These are phyloP conservation scores for Arthrobotrys sinensis DNA, from an alignment of 2,329 filamentous ascomycete species.

Conservation along the genomic window DNA sequence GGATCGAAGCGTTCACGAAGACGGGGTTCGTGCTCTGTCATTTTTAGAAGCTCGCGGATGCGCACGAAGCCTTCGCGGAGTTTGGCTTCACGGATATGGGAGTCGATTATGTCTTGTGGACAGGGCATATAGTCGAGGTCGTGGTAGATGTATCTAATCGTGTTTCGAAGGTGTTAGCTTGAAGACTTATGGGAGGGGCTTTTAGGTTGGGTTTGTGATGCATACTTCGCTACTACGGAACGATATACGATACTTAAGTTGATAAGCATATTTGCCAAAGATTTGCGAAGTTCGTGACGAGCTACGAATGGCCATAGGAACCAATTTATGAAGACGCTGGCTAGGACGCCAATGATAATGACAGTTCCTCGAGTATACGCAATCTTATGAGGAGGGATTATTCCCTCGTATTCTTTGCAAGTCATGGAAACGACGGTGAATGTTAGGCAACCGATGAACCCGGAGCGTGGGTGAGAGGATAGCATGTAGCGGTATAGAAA, in stretches of 20 bases:
- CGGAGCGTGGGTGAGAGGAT: slow-evolving; percentile 69
- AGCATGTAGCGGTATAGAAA: slow-evolving; percentile 62
- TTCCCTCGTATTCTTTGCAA: slow-evolving; percentile 61
- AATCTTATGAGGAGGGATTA: slow-evolving; percentile 67
- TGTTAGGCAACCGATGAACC: slow-evolving; percentile 74
- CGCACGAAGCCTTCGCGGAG: slow-evolving; percentile 75
- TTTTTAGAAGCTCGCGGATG: slow-evolving; percentile 73
- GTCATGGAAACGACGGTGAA: slow-evolving; percentile 70
- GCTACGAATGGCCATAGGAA: slow-evolving; percentile 76
- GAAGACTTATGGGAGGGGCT: background rate
- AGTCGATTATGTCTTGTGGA: slow-evolving; percentile 71
- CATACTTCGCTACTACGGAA: slow-evolving; percentile 64
- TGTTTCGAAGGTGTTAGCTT: background rate
- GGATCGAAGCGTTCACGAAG: slow-evolving; percentile 74
- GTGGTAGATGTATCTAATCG: slow-evolving; percentile 73
- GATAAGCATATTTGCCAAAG: slow-evolving; percentile 73
- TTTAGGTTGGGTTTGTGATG: background rate
- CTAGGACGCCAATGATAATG: slow-evolving; percentile 72
- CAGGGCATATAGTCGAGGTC: slow-evolving; percentile 72
- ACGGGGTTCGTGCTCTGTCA: slow-evolving; percentile 75
- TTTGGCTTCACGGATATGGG: slow-evolving; percentile 74
- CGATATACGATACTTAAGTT: slow-evolving; percentile 75
- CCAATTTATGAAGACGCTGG: slow-evolving; percentile 74
- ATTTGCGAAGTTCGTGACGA: slow-evolving; percentile 74
- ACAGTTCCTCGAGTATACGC: slow-evolving; percentile 71